Base-by-base conservation (phyloP, 139 green algal species). In the Chloropicon primus region DNA sequence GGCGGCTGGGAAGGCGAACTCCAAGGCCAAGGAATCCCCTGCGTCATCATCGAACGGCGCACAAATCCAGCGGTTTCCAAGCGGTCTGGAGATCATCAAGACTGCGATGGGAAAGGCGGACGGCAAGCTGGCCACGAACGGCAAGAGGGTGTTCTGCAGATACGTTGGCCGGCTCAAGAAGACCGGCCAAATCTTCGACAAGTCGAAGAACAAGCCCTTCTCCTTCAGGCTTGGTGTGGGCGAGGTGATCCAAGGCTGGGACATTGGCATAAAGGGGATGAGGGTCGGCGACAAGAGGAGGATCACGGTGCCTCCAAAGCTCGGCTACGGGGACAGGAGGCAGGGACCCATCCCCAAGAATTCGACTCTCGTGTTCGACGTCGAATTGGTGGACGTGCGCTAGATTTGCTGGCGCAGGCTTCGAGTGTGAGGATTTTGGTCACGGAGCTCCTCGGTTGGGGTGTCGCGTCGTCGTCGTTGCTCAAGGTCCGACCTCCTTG, bases 131-230 rank as follows among this genome's bases (percentile, higher is more conserved):
- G 90, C 90, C 41, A 90, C 89, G 80, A 25, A 73, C 0, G 90
- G 90, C n/a, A 91, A 90, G 80, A 86, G 78, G 75, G 82, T 89
- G 24, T 24, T 0, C 29, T 80, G 83, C 76, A 81, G 84, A 27
- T 97, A 97, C 77, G 76, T 86, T 2, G 93, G 93, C 24, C 83
- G 82, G 23, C 87, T 97, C n/a, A 86, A 89, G 77, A 82, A 25
- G 28, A 95, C 85, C 74, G 91, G 91, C 76, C 94, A 94, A 80
- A 82, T 96, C 5, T 97, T 97, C 79, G 93, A 97, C 84, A 75
- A 89, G 80, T 96, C 80, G 53, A 87, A 86, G 23, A 85, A 86
- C 73, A 91, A 82, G 26, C 74, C 72, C 25, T 76, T 76, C 25
- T 24, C 73, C 5, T 76, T 76, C 73, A 76, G 41, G 41, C 41